Conservation (phyloP, 2,329 filamentous ascomycete species). For the Orbilia ellipsospora region DNA sequence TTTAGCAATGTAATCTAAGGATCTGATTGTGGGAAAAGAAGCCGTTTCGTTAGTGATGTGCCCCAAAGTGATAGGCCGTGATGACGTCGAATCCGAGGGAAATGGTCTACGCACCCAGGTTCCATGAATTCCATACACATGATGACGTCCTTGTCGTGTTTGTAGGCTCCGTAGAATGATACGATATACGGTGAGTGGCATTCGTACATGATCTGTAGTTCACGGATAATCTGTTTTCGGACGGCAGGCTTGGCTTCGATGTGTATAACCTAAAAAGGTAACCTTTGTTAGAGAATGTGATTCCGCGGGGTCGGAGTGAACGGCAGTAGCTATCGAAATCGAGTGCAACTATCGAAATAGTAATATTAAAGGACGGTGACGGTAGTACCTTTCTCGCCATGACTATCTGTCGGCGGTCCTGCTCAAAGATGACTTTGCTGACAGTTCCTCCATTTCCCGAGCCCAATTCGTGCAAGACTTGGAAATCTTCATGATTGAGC, state of each 20-base stretch:
- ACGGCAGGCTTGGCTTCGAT: conserved; percentile 98
- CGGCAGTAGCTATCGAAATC: conserved; percentile 11
- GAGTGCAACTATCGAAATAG: neutral
- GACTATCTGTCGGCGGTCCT: conserved; percentile 84
- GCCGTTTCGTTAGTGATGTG: neutral
- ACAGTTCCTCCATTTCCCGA: conserved; percentile 97
- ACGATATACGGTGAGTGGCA: conserved; percentile 98
- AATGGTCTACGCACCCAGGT: conserved; percentile 77
- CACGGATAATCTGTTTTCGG: conserved; percentile 94
- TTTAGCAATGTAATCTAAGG: conserved; percentile 91
- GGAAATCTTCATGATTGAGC: conserved; percentile 87
- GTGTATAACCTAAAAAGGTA: conserved; percentile 77
- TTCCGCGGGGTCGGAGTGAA: too few species aligned
- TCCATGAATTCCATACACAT: conserved; percentile 99
- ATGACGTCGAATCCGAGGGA: too few species aligned
- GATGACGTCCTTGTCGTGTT: conserved; percentile 97
- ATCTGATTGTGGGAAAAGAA: conserved; percentile 67
- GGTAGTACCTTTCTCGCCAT: conserved; percentile 92
- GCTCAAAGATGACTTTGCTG: conserved; percentile 90
- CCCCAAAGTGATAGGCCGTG: too few species aligned
- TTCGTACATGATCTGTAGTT: conserved; percentile 97
- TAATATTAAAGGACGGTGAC: conserved; percentile 48
- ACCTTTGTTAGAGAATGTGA: neutral
- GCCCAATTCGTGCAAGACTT: conserved; percentile 92
- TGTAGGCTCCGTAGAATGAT: conserved; percentile 95